Conservation (phyloP, 352 stramenopile genomes). For the Globisporangium viniferum region DNA sequence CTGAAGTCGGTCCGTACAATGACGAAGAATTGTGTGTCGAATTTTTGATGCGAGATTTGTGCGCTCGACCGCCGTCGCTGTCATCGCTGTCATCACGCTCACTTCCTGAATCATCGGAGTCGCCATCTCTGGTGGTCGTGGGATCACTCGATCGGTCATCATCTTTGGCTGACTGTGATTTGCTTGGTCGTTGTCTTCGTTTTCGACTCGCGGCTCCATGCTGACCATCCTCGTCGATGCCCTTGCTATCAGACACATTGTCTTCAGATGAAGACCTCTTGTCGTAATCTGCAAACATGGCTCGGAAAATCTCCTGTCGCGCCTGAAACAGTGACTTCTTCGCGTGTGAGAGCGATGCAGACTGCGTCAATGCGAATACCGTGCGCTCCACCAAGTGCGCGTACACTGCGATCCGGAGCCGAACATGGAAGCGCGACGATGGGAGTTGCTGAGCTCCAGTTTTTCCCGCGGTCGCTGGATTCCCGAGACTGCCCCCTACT, state of each 20-base stretch:
- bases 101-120: neutral
- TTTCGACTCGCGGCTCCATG: neutral
- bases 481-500: neutral
- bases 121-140: neutral
- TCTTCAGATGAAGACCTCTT: neutral
- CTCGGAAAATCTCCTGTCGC: constrained; percentile 39
- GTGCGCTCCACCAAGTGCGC: constrained; percentile 42
- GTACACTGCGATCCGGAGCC: constrained; percentile 42
- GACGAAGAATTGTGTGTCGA: neutral
- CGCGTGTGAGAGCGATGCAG: constrained; percentile 24
- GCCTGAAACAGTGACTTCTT: constrained; percentile 28
- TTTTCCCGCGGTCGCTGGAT: neutral
- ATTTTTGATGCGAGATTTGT: neutral
- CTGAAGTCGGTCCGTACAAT: constrained; percentile 11
- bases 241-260: constrained; percentile 1
- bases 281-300: constrained; percentile 50
- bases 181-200: constrained; percentile 5
- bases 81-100: neutral
- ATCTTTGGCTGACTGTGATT: neutral
- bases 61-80: neutral
- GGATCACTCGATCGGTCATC: neutral
- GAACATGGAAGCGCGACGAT: constrained; percentile 32
- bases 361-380: constrained; percentile 32
- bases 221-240: constrained; percentile 8
- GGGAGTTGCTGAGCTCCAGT: neutral